Base-by-base conservation (phyloP, 768 basidiomycete species). In the Rhodotorula diobovata region DNA sequence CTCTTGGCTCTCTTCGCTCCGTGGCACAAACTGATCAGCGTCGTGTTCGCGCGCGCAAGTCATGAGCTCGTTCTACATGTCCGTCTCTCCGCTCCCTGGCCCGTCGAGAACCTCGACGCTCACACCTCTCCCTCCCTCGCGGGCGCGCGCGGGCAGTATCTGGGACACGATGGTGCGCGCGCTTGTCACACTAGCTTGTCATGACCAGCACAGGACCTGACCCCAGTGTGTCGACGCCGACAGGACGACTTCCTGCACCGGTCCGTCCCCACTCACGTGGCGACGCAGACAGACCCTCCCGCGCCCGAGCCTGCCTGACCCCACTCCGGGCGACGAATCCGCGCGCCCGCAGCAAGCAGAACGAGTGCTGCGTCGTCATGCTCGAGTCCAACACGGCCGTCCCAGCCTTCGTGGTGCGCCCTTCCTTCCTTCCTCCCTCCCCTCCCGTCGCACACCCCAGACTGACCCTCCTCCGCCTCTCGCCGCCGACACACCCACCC, bases 281-380 rank as follows among this genome's bases (percentile, higher is more conserved):
- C n/a, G n/a, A n/a, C n/a, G n/a, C n/a, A n/a, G n/a, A n/a, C n/a
- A n/a, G n/a, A n/a, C n/a, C n/a, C n/a, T n/a, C n/a, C 30, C 7
- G 7, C 18, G 18, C 34, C 25, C 32, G 35, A 28, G 23, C 16
- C n/a, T 39, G 12, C 15, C 32, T n/a, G 30, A 6, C 16, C 30
- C 28, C 18, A 9, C 23, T 14, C 6, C 43, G 43, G 43, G 43
- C 45, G 20, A 8, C 45, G 18, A 46, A 21, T 46, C 18, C 45
- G 18, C 45, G 18, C 20, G 20, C 45, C 45, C 48, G 30, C 55
- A 56, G 61, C 14, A 68, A 68, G 25, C 54, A 50, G 20, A 68
- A 68, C 61, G 54, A 48, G 11, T 68, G 67, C 67, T 68, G 67
- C 55, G 61, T 63, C 55, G 61, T 68, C 25, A 56, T 68, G 55